Evolutionary conservation across 768 basidiomycete genomes (phyloP).

Genomic region (Tremella yokohamensis): DNA sequence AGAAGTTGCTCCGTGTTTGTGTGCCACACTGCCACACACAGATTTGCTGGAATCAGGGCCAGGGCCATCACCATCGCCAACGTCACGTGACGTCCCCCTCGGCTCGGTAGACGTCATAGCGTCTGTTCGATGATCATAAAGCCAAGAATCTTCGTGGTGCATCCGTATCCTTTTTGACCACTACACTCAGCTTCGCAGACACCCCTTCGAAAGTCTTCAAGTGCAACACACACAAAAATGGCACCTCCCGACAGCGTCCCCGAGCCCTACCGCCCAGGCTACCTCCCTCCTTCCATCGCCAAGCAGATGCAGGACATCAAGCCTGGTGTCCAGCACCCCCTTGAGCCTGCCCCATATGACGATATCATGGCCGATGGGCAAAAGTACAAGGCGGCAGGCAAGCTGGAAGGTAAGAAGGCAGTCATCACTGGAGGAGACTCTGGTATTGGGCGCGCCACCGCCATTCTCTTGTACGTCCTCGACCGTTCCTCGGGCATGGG

Average conservation of each 20-base stretch:
- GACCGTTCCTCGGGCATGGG: background rate
- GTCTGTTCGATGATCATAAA: too few species aligned
- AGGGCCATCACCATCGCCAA: too few species aligned
- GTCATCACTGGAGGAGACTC: constrained; percentile 58
- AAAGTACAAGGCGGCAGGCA: constrained; percentile 55
- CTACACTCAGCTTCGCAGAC: too few species aligned
- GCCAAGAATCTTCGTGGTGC: too few species aligned
- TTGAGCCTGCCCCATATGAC: constrained; percentile 49
- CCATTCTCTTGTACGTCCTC: constrained; percentile 48
- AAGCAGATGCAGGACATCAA: constrained; percentile 45
- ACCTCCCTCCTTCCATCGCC: constrained; percentile 42
- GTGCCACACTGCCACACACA: too few species aligned
- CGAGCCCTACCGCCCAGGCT: constrained; percentile 46
- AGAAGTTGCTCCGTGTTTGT: too few species aligned
- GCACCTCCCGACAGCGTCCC: constrained; percentile 45
- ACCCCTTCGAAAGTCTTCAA: too few species aligned
- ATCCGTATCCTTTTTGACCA: too few species aligned
- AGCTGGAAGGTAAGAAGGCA: constrained; percentile 56
- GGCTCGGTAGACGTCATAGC: too few species aligned
- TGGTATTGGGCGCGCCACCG: constrained; percentile 56
- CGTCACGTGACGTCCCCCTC: too few species aligned
- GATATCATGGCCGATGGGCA: constrained; percentile 55
- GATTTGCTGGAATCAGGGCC: too few species aligned
- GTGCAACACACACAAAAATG: constrained; percentile 12
- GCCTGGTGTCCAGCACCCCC: constrained; percentile 40